These are phyloP conservation scores for Royoungia palumana DNA, from an alignment of 768 basidiomycete genomes.

Conservation along the genomic window DNA sequence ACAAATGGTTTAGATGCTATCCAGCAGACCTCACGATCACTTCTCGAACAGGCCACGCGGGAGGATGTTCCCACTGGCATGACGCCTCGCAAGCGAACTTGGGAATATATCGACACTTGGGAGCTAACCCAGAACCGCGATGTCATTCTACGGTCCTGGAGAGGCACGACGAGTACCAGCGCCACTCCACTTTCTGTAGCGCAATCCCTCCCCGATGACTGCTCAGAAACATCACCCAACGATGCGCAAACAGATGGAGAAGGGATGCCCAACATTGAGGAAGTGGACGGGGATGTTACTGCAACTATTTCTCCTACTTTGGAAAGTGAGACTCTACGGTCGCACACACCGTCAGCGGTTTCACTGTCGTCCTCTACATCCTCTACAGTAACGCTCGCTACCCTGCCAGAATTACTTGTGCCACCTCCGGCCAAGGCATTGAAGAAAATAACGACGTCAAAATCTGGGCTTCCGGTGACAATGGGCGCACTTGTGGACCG, in stretches of 20 bases:
- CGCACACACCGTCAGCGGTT: constrained; percentile 22
- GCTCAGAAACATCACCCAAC: constrained; percentile 17
- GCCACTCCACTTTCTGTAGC: constrained; percentile 40
- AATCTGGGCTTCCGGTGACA: constrained; percentile 23
- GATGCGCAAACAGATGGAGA: constrained; percentile 20
- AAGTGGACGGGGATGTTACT: constrained; percentile 18
- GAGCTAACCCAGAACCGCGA: constrained; percentile 63
- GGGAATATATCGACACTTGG: constrained; percentile 72
- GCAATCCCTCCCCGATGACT: constrained; percentile 32
- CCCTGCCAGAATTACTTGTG: constrained; percentile 10
- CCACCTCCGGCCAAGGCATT: not conserved
- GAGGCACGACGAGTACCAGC: constrained; percentile 30
- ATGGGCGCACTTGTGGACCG: constrained; percentile 31
- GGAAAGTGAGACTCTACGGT: constrained; percentile 10
- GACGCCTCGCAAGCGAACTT: constrained; percentile 74
- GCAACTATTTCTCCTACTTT: constrained; percentile 12
- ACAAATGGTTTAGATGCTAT: constrained; percentile 45
- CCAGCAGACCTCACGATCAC: constrained; percentile 45
- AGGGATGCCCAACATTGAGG: constrained; percentile 15
- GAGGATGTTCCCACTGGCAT: constrained; percentile 66
- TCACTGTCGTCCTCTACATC: constrained; percentile 39
- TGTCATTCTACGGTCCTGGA: constrained; percentile 52
- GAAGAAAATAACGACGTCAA: constrained; percentile 24
- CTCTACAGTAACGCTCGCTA: constrained; percentile 33
- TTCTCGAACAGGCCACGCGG: constrained; percentile 55